Conservation (phyloP, 2,329 filamentous ascomycete genomes). For the Parascedosporium putredinis region DNA sequence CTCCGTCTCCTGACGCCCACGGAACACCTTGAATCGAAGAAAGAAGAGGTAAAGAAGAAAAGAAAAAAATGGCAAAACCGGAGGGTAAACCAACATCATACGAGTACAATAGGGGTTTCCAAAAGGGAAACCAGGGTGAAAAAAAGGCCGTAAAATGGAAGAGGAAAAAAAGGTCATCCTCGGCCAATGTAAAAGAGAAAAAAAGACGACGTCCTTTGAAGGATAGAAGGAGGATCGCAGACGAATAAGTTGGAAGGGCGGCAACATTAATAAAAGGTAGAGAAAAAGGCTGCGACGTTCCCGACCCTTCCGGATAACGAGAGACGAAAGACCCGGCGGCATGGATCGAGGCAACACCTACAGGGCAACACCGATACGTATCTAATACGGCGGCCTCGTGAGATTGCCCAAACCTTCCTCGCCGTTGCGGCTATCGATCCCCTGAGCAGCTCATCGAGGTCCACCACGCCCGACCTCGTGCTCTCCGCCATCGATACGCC, state of each 20-base stretch:
- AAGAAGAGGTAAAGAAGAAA: background rate
- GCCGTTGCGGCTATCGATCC: slow-evolving; percentile 39
- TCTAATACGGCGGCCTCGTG: slow-evolving; percentile 38
- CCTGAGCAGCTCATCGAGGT: slow-evolving; percentile 37
- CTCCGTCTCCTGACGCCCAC: background rate
- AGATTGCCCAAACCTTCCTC: slow-evolving; percentile 36
- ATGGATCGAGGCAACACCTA: background rate
- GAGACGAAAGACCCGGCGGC: too few relatives aligned
- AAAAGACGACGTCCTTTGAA: too few relatives aligned
- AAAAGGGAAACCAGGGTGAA: too few relatives aligned
- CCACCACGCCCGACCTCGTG: slow-evolving; percentile 28
- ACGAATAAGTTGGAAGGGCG: too few relatives aligned
- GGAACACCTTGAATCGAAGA: background rate
- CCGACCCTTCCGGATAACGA: too few relatives aligned
- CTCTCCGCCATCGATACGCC: slow-evolving; percentile 23
- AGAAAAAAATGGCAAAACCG: background rate
- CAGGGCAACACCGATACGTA: background rate
- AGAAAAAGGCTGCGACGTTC: too few relatives aligned
- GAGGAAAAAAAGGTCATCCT: background rate
- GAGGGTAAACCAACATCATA: slow-evolving; percentile 2
- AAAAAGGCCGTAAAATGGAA: too few relatives aligned
- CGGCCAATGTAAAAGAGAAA: too few relatives aligned
- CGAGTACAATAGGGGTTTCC: too few relatives aligned
- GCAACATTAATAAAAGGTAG: too few relatives aligned
- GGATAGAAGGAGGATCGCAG: too few relatives aligned